These are phyloP conservation scores for Phytophthora multivora DNA, from an alignment of 352 stramenopile genomes.

Conservation along the genomic window DNA sequence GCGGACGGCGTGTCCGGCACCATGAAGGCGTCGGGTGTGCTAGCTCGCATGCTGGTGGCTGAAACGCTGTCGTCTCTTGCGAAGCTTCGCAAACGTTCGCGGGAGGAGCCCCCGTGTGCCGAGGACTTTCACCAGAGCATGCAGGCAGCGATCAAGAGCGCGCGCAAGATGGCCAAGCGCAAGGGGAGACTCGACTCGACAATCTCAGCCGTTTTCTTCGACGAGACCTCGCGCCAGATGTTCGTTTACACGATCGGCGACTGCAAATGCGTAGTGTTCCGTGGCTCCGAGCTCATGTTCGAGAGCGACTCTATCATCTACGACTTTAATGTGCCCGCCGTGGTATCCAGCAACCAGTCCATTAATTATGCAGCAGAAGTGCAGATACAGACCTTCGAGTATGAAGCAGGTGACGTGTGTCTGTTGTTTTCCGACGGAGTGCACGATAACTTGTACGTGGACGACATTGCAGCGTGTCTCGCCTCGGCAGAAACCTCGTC, in stretches of 20 bases:
- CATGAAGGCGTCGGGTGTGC: slow-evolving; percentile 82
- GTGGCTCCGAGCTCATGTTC: slow-evolving; percentile 66
- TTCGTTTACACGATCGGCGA: slow-evolving; percentile 88
- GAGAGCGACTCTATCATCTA: slow-evolving; percentile 91
- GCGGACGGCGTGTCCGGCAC: slow-evolving; percentile 87
- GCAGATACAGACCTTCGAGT: slow-evolving; percentile 74
- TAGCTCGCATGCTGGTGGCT: slow-evolving; percentile 76
- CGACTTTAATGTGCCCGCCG: slow-evolving; percentile 89
- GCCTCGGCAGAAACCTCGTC: slow-evolving; percentile 21
- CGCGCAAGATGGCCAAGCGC: slow-evolving; percentile 70
- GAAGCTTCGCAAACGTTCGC: slow-evolving; percentile 71
- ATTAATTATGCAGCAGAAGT: slow-evolving; percentile 83
- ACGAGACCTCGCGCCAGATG: slow-evolving; percentile 72
- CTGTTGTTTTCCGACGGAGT: slow-evolving; percentile 88
- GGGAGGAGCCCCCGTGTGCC: slow-evolving; percentile 55
- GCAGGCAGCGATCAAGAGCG: slow-evolving; percentile 71
- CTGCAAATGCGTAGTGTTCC: slow-evolving; percentile 87
- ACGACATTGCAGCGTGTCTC: slow-evolving; percentile 77
- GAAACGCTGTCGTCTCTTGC: slow-evolving; percentile 74
- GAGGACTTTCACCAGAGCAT: slow-evolving; percentile 73
- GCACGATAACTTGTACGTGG: slow-evolving; percentile 88
- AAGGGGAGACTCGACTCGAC: slow-evolving; percentile 87
- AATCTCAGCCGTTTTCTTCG: slow-evolving; percentile 82
- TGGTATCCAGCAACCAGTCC: slow-evolving; percentile 85
- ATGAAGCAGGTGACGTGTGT: slow-evolving; percentile 79